Evolutionary conservation across 345 rosid species (phyloP).

Genomic region (Eucalyptus rudis): DNA sequence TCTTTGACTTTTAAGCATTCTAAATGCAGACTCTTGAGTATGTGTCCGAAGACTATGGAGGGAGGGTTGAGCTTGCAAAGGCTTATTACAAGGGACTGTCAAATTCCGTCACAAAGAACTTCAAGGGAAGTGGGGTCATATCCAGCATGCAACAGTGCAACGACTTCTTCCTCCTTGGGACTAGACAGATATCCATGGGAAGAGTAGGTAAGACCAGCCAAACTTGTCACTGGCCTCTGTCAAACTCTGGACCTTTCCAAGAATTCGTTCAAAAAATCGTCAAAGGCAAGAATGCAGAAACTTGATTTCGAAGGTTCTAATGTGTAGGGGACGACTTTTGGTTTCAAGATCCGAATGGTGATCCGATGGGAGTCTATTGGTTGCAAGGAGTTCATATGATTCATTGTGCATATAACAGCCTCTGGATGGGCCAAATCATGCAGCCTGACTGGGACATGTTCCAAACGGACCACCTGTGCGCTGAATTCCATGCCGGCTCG

Average conservation of each 20-base stretch:
- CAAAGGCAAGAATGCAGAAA: not conserved
- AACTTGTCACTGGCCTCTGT: not conserved
- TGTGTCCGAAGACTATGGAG: conserved; percentile 66
- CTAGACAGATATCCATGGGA: conserved; percentile 66
- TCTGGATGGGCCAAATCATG: conserved; percentile 82
- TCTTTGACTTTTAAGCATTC: not conserved
- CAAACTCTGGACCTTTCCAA: not conserved
- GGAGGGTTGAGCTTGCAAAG: conserved; percentile 70
- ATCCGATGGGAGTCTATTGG: conserved; percentile 84
- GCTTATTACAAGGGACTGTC: conserved; percentile 52
- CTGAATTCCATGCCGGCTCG: conserved; percentile 77
- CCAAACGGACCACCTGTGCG: conserved; percentile 77
- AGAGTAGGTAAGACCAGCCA: conserved; percentile 53
- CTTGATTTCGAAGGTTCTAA: not conserved
- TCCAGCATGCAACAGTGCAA: conserved; percentile 94
- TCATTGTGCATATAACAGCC: conserved; percentile 82
- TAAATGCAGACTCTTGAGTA: conserved; percentile 45
- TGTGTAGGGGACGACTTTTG: conserved; percentile 82
- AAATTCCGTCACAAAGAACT: conserved; percentile 52
- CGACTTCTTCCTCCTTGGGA: conserved; percentile 82
- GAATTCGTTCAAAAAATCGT: not conserved
- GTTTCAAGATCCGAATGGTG: conserved; percentile 87
- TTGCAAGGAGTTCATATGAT: conserved; percentile 80
- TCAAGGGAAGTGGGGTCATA: conserved; percentile 58
- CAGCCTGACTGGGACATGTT: conserved; percentile 99